Base-by-base conservation (phyloP, 2,329 filamentous ascomycete species). In the Claviceps maximensis region DNA sequence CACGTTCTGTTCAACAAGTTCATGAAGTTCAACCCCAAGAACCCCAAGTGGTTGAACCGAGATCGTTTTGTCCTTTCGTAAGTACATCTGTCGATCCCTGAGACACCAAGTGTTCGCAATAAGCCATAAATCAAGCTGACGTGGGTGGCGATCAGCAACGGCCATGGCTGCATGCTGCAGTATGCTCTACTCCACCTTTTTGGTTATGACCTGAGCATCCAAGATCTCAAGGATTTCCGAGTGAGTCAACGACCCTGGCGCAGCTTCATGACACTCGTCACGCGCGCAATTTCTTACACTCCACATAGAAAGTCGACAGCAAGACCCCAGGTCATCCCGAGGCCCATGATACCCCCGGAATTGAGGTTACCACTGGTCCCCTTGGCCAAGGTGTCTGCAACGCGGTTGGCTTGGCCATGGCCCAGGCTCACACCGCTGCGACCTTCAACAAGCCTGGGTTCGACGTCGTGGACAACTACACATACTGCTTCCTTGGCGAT, bases 11-110 rank as follows among this genome's bases (percentile, higher is more conserved):
- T 88, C 78, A 95, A 95, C 83, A 94, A 93, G 74, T 94, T 96
- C 80, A 89, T 98, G 89, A 94, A 76, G 71, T 98, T 96, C 82
- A 98, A 97, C 85, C 93, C 93, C 66, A 94, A 96, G 85, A 96
- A 95, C 82, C 88, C 93, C 64, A 79, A 89, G 60, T 98, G 90
- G 90, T 67, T 93, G 65, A 97, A 97, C 83, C 86, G 93, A 68
- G 93, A 98, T 75, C 87, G 93, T 72, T 98, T 98, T 69, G 89
- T 98, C 58, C 89, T 98, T 70, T 98, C 93, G 90, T 96, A 82
- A 81, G 90, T 86, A 33, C 25, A 53, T 25, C 40, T 45, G 15
- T 25, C 41, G 29, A 31, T 9, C 13, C 33, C 8, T 3, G 19
- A 41, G 38, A 10, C 49, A 51, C 29, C 33, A 47, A 31, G 13